phyloP scores from a whole-genome alignment of 306 rosid genomes.

The Cucurbita argyrosperma region DNA sequence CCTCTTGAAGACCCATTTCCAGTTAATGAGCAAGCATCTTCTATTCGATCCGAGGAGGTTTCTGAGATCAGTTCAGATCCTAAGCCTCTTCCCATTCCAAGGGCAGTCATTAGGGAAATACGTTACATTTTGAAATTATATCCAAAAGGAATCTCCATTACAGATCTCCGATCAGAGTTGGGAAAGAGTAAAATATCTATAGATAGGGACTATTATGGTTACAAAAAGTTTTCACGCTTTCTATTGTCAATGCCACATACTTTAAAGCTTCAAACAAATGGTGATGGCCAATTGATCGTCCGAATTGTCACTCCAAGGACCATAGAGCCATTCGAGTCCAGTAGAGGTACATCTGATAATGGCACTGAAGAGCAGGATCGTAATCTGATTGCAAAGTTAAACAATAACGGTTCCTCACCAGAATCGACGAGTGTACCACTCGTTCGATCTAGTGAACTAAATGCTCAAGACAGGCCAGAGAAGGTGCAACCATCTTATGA shows the following conservation, averaged over 20 bases:
- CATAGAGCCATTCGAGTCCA: slow-evolving; percentile 12
- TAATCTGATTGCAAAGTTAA: slow-evolving; percentile 14
- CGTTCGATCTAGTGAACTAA: slow-evolving; percentile 10
- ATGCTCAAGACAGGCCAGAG: slow-evolving; percentile 4
- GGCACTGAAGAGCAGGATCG: slow-evolving; percentile 10
- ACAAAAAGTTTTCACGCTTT: slow-evolving; percentile 31
- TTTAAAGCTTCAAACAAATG: slow-evolving; percentile 16
- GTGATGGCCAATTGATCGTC: slow-evolving; percentile 19
- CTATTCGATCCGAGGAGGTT: slow-evolving; percentile 17
- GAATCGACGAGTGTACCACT: slow-evolving; percentile 10
- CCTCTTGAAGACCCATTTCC: slow-evolving; percentile 48
- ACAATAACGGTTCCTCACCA: slow-evolving; percentile 7
- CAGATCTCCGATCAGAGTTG: slow-evolving; percentile 34
- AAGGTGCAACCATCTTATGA: slow-evolving; percentile 11
- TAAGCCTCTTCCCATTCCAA: slow-evolving; percentile 24
- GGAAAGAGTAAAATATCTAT: slow-evolving; percentile 13
- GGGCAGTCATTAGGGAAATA: slow-evolving; percentile 17
- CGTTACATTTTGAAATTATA: slow-evolving; percentile 22
- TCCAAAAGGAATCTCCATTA: slow-evolving; percentile 42
- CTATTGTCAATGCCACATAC: slow-evolving; percentile 35
- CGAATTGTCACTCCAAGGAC: not conserved
- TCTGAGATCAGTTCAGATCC: slow-evolving; percentile 18
- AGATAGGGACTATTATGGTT: slow-evolving; percentile 32
- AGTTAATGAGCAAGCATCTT: slow-evolving; percentile 14
- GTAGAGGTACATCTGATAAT: slow-evolving; percentile 8